Evolutionary conservation across 1,139 yeast species (phyloP).

Genomic region (Hemisphaericaspora subhashii): DNA sequence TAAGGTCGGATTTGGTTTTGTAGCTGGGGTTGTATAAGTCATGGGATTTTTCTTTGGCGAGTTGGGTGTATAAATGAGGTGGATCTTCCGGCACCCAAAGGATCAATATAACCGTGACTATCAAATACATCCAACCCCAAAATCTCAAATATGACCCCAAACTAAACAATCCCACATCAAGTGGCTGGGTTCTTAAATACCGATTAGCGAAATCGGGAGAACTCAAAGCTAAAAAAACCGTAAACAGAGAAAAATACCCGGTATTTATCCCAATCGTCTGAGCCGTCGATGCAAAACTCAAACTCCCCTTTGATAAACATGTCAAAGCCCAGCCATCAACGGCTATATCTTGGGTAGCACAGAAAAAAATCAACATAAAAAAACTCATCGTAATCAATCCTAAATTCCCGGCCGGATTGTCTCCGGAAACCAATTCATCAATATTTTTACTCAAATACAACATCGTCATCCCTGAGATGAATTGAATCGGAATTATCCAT

Average conservation of each 20-base stretch:
- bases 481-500: conserved; percentile 94
- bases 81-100: conserved; percentile 70
- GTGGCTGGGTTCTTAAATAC: conserved; percentile 64
- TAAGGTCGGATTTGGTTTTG: conserved; percentile 9
- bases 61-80: conserved; percentile 45
- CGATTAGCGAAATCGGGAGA: conserved; percentile 92
- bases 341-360: conserved; percentile 98
- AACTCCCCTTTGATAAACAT: conserved; percentile 70
- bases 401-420: conserved; percentile 55
- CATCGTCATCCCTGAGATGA: conserved; percentile 69
- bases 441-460: conserved; percentile 61
- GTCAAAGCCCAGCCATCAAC: conserved; percentile 99
- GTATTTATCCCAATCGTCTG: conserved; percentile 93
- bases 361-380: conserved; percentile 74
- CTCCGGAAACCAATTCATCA: conserved; percentile 57
- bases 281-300: conserved; percentile 95
- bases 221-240: conserved; percentile 85
- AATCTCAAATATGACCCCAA: conserved; percentile 73
- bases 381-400: conserved; percentile 60
- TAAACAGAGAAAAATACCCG: conserved; percentile 89
- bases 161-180: conserved; percentile 64
- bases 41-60: conserved; percentile 38
- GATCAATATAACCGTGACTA: conserved; percentile 60
- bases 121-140: conserved; percentile 74
- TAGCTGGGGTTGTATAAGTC: conserved; percentile 4